These are phyloP conservation scores for Actinidia polygama DNA, from an alignment of 179 eudicot genomes.

Conservation along the genomic window DNA sequence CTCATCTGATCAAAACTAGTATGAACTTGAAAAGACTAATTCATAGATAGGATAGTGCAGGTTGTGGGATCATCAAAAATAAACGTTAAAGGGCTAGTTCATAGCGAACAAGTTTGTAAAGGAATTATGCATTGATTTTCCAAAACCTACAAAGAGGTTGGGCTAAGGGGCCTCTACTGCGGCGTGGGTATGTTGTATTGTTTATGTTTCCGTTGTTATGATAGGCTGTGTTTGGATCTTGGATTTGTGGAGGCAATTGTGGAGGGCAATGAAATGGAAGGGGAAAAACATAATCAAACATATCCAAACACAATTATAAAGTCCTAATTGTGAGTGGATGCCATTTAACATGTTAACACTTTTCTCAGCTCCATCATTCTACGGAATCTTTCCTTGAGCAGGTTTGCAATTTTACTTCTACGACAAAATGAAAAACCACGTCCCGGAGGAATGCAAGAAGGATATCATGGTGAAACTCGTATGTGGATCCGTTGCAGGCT, in stretches of 20 bases:
- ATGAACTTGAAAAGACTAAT: neutral
- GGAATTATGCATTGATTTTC: conserved; percentile 85
- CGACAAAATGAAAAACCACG: conserved; percentile 90
- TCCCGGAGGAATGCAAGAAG: conserved; percentile 74
- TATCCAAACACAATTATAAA: neutral
- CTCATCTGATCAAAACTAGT: too few species aligned
- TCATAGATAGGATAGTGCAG: conserved; percentile 41
- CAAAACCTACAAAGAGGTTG: conserved; percentile 77
- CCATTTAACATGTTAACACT: conserved; percentile 2
- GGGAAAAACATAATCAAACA: too few species aligned
- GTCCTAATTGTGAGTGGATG: neutral
- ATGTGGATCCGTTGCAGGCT: conserved; percentile 90
- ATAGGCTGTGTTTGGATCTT: too few species aligned
- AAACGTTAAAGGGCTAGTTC: conserved; percentile 48
- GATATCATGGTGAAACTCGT: conserved; percentile 69
- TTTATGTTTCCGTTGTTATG: too few species aligned
- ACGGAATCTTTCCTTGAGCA: conserved; percentile 92
- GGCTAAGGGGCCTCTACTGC: conserved; percentile 83
- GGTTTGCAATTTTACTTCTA: conserved; percentile 94
- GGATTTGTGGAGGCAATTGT: too few species aligned
- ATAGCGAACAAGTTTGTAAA: conserved; percentile 63
- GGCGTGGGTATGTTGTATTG: conserved; percentile 74
- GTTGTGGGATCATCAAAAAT: conserved; percentile 65
- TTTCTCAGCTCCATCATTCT: conserved; percentile 86
- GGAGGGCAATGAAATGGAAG: too few species aligned